phyloP scores from a whole-genome alignment of 2,329 filamentous ascomycete genomes.

The Orbilia brochopaga region DNA sequence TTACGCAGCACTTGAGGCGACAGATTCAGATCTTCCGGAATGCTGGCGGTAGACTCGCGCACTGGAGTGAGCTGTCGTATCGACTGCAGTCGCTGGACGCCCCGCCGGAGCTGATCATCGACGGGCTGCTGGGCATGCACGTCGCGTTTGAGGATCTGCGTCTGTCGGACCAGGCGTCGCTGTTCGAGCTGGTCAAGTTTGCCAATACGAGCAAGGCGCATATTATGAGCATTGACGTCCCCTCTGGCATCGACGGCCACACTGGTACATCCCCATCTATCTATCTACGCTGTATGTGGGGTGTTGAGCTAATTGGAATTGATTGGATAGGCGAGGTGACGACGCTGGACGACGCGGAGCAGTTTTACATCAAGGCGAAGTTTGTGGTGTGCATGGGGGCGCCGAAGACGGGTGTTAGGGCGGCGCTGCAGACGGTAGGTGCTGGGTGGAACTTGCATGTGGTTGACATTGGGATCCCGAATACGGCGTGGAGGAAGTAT shows the following conservation, averaged over 20 bases:
- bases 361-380: conserved; percentile 79
- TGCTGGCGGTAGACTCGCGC: conserved; percentile 75
- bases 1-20: conserved; percentile 68
- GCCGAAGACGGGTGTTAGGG: conserved; percentile 81
- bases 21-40: conserved; percentile 85
- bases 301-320: background rate
- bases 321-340: conserved; percentile 61
- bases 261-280: no score
- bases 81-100: conserved; percentile 65
- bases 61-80: conserved; percentile 66
- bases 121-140: conserved; percentile 85
- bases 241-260: conserved; percentile 82
- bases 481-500: conserved; percentile 82
- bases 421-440: conserved; percentile 65
- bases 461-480: conserved; percentile 83
- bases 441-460: conserved; percentile 76
- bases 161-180: conserved; percentile 78
- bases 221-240: conserved; percentile 86
- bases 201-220: conserved; percentile 84
- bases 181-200: conserved; percentile 91
- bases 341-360: conserved; percentile 70
- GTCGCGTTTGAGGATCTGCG: conserved; percentile 87
- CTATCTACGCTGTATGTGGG: conserved; percentile 57
- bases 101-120: conserved; percentile 79
- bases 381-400: conserved; percentile 85